These are phyloP conservation scores for Gnomoniopsis smithogilvyi DNA, from an alignment of 2,329 filamentous ascomycete genomes.

Conservation along the genomic window DNA sequence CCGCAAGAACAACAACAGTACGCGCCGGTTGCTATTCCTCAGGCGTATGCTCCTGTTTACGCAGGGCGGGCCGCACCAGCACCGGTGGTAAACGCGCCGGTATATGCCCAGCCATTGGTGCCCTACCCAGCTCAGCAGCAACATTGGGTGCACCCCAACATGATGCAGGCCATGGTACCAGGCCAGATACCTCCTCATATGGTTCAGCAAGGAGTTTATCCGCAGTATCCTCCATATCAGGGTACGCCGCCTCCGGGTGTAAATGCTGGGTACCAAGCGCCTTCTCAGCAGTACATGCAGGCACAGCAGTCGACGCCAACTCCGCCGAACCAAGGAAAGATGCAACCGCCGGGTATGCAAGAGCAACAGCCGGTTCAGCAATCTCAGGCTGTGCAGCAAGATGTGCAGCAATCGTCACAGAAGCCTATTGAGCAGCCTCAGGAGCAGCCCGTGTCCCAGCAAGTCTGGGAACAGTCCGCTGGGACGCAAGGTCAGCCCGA, in stretches of 20 bases:
- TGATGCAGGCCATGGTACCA: conserved; percentile 12
- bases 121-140: conserved; percentile 11
- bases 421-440: neutral
- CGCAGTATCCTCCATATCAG: conserved; percentile 14
- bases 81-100: conserved; percentile 20
- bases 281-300: conserved; percentile 14
- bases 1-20: conserved; percentile 33
- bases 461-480: neutral
- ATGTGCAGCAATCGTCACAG: neutral
- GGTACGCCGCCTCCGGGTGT: conserved; percentile 12
- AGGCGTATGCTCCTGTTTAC: conserved; percentile 33
- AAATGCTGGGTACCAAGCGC: conserved; percentile 5
- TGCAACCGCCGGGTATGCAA: conserved; percentile 1
- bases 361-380: neutral
- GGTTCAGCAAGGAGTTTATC: conserved; percentile 9
- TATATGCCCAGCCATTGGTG: conserved; percentile 18
- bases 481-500: neutral
- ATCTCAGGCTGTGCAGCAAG: neutral
- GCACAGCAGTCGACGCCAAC: conserved; percentile 5
- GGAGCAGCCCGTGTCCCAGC: neutral
- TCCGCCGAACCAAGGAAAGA: conserved; percentile 5
- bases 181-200: conserved; percentile 12
- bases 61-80: conserved; percentile 29
- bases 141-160: conserved; percentile 14
- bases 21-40: conserved; percentile 35